These are phyloP conservation scores for Dictyophora rubrovolvata DNA, from an alignment of 768 basidiomycete species.

Conservation along the genomic window DNA sequence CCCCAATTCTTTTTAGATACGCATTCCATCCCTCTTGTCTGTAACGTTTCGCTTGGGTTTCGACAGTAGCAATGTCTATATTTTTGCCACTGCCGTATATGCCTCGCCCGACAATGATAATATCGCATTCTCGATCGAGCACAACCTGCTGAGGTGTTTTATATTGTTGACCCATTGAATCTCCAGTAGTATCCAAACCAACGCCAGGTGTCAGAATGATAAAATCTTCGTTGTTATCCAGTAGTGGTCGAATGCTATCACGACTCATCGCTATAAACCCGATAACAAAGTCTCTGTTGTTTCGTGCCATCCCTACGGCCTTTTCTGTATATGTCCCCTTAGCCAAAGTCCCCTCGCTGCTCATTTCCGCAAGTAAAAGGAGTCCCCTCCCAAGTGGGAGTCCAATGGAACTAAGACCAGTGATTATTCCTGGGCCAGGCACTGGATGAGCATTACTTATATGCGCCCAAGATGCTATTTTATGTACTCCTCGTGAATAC, in stretches of 20 bases:
- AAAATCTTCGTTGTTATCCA: constrained; percentile 57
- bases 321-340: constrained; percentile 73
- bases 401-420: constrained; percentile 83
- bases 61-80: constrained; percentile 37
- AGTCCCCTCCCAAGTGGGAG: constrained; percentile 77
- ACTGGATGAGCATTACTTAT: constrained; percentile 95
- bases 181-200: constrained; percentile 67
- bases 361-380: constrained; percentile 93
- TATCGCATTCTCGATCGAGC: constrained; percentile 73
- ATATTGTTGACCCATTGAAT: constrained; percentile 92
- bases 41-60: constrained; percentile 75
- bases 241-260: constrained; percentile 13
- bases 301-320: constrained; percentile 81
- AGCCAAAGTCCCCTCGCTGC: constrained; percentile 78
- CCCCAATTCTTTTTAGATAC: constrained; percentile 50
- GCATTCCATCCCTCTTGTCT: constrained; percentile 83
- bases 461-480: constrained; percentile 92
- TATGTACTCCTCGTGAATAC: constrained; percentile 87
- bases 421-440: constrained; percentile 89
- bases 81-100: constrained; percentile 63
- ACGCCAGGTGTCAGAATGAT: constrained; percentile 90
- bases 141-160: constrained; percentile 81
- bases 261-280: constrained; percentile 91
- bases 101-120: constrained; percentile 95
- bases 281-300: constrained; percentile 77